These are phyloP conservation scores for Phytophthora multivora DNA, from an alignment of 352 stramenopile species.

Conservation along the genomic window DNA sequence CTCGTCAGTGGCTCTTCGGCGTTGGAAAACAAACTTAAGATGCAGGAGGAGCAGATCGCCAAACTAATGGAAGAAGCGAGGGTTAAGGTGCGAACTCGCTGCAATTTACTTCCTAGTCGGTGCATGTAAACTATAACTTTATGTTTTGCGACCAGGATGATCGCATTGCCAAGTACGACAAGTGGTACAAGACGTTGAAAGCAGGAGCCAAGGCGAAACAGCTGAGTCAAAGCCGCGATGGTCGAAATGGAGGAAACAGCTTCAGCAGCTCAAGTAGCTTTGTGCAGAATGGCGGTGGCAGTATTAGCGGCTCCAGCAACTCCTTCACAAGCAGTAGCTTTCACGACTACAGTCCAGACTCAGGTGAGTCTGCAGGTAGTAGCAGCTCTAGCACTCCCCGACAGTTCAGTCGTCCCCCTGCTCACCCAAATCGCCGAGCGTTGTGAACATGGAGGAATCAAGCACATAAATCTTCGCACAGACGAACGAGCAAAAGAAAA, in stretches of 20 bases:
- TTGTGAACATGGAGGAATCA: constrained; percentile 35
- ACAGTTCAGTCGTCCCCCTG: constrained; percentile 49
- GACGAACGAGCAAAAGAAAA: constrained; percentile 5
- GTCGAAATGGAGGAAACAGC: constrained; percentile 33
- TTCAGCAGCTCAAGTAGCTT: constrained; percentile 47
- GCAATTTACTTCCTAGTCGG: neutral
- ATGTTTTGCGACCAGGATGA: constrained; percentile 46
- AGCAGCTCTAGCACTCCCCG: constrained; percentile 22
- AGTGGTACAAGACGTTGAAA: constrained; percentile 88
- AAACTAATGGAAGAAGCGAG: constrained; percentile 56
- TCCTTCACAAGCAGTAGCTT: constrained; percentile 76
- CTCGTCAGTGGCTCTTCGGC: constrained; percentile 17
- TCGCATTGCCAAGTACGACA: constrained; percentile 82
- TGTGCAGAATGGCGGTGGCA: constrained; percentile 32
- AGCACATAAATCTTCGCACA: too few relatives aligned
- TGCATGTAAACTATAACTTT: neutral
- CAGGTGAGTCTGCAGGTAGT: constrained; percentile 16
- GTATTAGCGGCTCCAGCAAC: constrained; percentile 36
- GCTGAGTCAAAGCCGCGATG: constrained; percentile 57
- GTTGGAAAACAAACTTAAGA: constrained; percentile 44
- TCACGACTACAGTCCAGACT: constrained; percentile 38
- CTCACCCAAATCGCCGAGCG: constrained; percentile 69
- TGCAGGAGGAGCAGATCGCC: constrained; percentile 63
- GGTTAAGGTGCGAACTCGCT: constrained; percentile 35
- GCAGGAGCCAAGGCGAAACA: constrained; percentile 84